phyloP scores from a whole-genome alignment of 306 rosid species.

The Cucurbita maxima region DNA sequence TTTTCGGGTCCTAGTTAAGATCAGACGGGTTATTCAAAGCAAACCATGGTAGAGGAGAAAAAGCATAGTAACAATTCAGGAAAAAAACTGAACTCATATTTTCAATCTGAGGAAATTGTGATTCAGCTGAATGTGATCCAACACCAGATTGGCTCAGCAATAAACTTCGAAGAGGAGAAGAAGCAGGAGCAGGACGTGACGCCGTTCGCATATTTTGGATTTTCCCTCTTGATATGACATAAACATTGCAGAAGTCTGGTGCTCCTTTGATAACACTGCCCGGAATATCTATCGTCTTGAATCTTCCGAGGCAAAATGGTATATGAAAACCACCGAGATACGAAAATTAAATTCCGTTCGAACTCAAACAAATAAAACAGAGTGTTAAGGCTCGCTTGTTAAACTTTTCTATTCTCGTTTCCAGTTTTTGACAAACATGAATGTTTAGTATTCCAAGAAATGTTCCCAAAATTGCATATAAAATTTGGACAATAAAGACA shows the following conservation, averaged over 20 bases:
- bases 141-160: slow-evolving; percentile 11
- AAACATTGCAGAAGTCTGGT: slow-evolving; percentile 79
- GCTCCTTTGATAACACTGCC: slow-evolving; percentile 54
- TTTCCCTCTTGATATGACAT: slow-evolving; percentile 57
- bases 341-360: not conserved
- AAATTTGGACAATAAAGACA: not conserved
- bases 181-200: slow-evolving; percentile 48
- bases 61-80: not conserved
- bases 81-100: slow-evolving; percentile 19
- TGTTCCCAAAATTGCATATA: not conserved
- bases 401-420: not conserved
- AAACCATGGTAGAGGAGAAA: not conserved
- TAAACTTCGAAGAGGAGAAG: slow-evolving; percentile 30
- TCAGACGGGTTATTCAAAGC: not conserved
- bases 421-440: not conserved
- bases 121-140: slow-evolving; percentile 21
- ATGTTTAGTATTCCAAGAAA: not conserved
- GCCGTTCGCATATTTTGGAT: slow-evolving; percentile 72
- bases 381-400: not conserved
- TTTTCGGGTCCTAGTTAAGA: slow-evolving; percentile 1
- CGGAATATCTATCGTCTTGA: slow-evolving; percentile 73
- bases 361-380: not conserved
- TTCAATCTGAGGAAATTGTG: not conserved
- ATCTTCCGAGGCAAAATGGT: slow-evolving; percentile 34
- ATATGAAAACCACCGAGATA: not conserved